Conservation (phyloP, 495 filamentous ascomycete species). For the Penicillium paxilli region DNA sequence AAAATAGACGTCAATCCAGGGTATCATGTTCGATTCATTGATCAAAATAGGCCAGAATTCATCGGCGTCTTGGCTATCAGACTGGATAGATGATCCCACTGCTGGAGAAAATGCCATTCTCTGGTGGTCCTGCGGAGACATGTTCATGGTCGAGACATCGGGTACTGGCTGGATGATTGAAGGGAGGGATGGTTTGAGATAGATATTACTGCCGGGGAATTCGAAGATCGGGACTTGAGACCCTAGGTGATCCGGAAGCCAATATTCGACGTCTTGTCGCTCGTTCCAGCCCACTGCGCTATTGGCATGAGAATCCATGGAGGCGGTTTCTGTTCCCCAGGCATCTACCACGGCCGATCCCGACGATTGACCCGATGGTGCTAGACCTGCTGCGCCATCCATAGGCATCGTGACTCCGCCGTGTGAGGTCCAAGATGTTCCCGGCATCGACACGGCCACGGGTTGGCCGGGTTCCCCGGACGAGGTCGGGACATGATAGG, state of each 20-base stretch:
- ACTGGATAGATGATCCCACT: constrained; percentile 16
- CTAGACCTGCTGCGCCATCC: constrained; percentile 19
- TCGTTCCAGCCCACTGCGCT: constrained; percentile 33
- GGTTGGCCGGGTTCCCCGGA: constrained; percentile 18
- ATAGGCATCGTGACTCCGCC: constrained; percentile 23
- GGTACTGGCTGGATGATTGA: constrained; percentile 36
- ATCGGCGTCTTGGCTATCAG: constrained; percentile 18
- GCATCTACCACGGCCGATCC: constrained; percentile 15
- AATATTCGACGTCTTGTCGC: constrained; percentile 37
- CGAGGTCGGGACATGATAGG: constrained; percentile 21
- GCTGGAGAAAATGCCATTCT: constrained; percentile 23
- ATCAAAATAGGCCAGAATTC: constrained; percentile 39
- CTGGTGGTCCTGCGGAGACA: constrained; percentile 20
- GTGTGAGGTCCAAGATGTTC: constrained; percentile 20
- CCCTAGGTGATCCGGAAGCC: constrained; percentile 41
- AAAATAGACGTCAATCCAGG: constrained; percentile 82
- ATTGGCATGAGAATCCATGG: constrained; percentile 25
- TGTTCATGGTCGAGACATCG: constrained; percentile 18
- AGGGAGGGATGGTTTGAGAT: constrained; percentile 40
- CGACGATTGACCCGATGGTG: constrained; percentile 17
- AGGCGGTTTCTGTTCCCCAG: constrained; percentile 24
- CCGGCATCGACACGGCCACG: constrained; percentile 21
- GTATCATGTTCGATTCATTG: constrained; percentile 42
- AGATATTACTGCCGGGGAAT: constrained; percentile 41
- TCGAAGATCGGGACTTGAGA: constrained; percentile 37